A percentile compares a stretch with the other conserved stretches of the same genome.
These are phyloP conservation scores for Rhizophagus clarus DNA, from an alignment of 192 early-diverging fungal species.

Conservation along the genomic window DNA sequence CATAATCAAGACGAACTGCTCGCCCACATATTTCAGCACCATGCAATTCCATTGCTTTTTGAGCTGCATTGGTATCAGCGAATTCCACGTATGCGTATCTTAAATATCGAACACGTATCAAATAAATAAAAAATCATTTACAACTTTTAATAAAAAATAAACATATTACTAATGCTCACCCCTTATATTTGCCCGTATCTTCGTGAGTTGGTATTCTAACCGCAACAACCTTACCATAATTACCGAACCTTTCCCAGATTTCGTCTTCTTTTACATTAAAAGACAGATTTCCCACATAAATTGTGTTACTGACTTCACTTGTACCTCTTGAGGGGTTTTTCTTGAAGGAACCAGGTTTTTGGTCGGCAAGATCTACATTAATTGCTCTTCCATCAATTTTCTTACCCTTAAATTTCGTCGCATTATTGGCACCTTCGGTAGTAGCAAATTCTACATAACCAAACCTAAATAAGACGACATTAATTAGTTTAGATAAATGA, in stretches of 20 bases:
- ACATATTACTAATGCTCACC: conserved; percentile 36
- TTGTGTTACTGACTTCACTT: conserved; percentile 66
- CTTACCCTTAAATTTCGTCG: conserved; percentile 63
- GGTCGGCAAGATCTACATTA: conserved; percentile 72
- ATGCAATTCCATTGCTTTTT: conserved; percentile 80
- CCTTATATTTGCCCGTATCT: conserved; percentile 75
- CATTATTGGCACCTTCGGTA: conserved; percentile 67
- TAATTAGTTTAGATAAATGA: neutral
- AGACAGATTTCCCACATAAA: conserved; percentile 82
- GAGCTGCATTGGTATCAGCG: conserved; percentile 61
- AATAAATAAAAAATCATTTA: conserved; percentile 4
- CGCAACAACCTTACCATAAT: conserved; percentile 64
- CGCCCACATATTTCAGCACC: conserved; percentile 78
- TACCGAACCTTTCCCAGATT: conserved; percentile 56
- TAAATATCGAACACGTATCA: neutral
- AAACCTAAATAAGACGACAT: conserved; percentile 55
- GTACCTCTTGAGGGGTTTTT: conserved; percentile 41
- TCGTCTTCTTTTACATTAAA: conserved; percentile 66
- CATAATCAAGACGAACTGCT: conserved; percentile 87
- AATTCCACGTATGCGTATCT: conserved; percentile 93
- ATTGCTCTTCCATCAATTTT: conserved; percentile 85
- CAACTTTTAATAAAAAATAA: too few relatives aligned
- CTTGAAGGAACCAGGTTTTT: conserved; percentile 41
- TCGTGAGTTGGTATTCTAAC: conserved; percentile 75
- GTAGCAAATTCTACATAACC: conserved; percentile 87